Base-by-base conservation (phyloP, 371 early-diverging fungal genomes). In the Haplosporangium sp. region DNA sequence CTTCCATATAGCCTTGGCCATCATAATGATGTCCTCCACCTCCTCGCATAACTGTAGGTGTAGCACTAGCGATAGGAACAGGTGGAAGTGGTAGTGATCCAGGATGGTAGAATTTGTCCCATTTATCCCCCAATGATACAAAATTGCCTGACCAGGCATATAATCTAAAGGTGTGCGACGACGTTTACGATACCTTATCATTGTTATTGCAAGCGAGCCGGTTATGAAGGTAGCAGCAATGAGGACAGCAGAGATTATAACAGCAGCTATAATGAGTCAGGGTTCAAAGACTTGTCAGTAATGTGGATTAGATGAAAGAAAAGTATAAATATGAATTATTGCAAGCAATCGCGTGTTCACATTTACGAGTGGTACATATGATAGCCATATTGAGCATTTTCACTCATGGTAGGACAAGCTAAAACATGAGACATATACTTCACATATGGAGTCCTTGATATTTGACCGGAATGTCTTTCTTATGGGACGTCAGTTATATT, bases 171-270 rank as follows among this genome's bases (percentile, higher is more conserved):
- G 79, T 15, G 69, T 53, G 37, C 39, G 73, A 57, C 60, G 70
- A 38, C 73, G 78, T n/a, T 71, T 61, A 34, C 73, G 73, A 35
- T 70, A 61, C 64, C 71, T 79, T 74, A 79, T 74, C 71, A 71
- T 74, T 34, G 67, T 71, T 11, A 71, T 63, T 0, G 74, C 65
- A 2, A 68, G 19, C 34, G 60, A 17, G 27, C 81, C 81, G 0
- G 71, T 68, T 6, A 79, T 38, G 6, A 66, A n/a, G 0, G 74
- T 74, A 4, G 74, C 64, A 52, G 74, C 81, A 27, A 79, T 74
- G 19, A 79, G 67, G 0, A 72, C 71, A 4, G 64, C 74, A 9
- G 71, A 67, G 37, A 74, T 74, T 4, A 61, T 68, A 34, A 79
- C 66, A 10, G 71, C 74, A 2, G 71, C 50, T 10, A 52, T 55